Base-by-base conservation (phyloP, 768 basidiomycete species). In the Mycena haematopus region DNA sequence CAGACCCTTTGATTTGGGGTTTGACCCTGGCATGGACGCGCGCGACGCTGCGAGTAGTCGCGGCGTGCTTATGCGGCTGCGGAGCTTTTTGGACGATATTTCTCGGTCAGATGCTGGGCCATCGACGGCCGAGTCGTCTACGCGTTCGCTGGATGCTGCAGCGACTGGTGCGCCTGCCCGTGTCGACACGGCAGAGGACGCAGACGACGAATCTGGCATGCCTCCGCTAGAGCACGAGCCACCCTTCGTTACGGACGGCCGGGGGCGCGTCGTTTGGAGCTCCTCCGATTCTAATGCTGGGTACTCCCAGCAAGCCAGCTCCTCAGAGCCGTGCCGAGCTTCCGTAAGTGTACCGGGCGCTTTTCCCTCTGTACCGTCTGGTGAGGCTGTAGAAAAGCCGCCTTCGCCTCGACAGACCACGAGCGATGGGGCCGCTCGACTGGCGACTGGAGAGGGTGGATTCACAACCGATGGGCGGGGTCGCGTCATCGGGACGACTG, bases 161-260 rank as follows among this genome's bases (percentile, higher is more conserved):
- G 8, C 19, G 31, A 24, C 11, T n/a, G 36, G 31, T 17, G 5
- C 35, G 22, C 29, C 40, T 27, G 29, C 19, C 24, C 17, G 11
- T 17, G 21, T 21, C 8, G 56, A 58, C 2, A 60, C 64, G 27
- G 65, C 49, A 31, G 69, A 69, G 17, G 69, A 68, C 14, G 66
- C 60, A 17, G 58, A 59, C 29, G 56, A 58, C 38, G 75, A 71
- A 50, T 63, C 67, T 3, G 73, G 70, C 8, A 65, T 24, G 65
- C 63, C 35, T 58, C 66, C 59, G 65, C 58, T 51, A 49, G 60
- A 57, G 61, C 66, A 15, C 19, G 78, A 80, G 29, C 84, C 85
- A 31, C 81, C 83, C 8, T 88, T 88, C 68, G 77, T 86, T 60
- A 88, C 87, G 15, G 87, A 89, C 71, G 87, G 87, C 27, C 79